A percentile compares a stretch with the other conserved stretches of the same genome.
Conservation (phyloP, 768 basidiomycete species). For the Lactarius psammicola region DNA sequence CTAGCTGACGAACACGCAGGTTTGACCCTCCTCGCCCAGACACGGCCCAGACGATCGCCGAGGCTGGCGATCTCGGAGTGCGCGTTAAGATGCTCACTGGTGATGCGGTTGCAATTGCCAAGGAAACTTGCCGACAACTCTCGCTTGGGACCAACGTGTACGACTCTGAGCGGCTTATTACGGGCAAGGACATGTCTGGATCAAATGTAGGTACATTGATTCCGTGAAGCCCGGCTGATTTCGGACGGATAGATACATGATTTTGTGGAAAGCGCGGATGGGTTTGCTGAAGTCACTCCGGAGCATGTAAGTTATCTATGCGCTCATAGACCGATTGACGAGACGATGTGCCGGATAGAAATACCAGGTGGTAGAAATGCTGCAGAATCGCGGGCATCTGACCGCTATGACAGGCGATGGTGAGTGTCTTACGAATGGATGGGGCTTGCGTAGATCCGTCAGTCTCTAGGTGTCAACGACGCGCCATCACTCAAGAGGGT, state of each 20-base stretch:
- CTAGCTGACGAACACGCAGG: slow-evolving; percentile 35
- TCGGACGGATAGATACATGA: slow-evolving; percentile 36
- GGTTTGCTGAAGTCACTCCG: slow-evolving; percentile 51
- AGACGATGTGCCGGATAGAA: slow-evolving; percentile 20
- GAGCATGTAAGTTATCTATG: slow-evolving; percentile 39
- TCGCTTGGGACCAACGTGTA: slow-evolving; percentile 46
- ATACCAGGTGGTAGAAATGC: slow-evolving; percentile 40
- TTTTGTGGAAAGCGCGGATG: slow-evolving; percentile 50
- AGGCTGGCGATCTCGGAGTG: slow-evolving; percentile 45
- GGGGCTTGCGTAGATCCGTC: background rate
- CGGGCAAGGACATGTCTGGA: slow-evolving; percentile 41
- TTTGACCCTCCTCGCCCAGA: slow-evolving; percentile 48
- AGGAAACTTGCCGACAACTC: slow-evolving; percentile 48
- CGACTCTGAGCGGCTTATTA: slow-evolving; percentile 46
- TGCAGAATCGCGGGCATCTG: slow-evolving; percentile 43
- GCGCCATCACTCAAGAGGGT: slow-evolving; percentile 38
- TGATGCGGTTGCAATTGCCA: slow-evolving; percentile 50
- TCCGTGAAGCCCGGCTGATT: background rate
- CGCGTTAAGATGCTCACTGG: slow-evolving; percentile 53
- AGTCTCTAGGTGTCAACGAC: slow-evolving; percentile 32
- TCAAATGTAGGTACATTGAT: slow-evolving; percentile 33
- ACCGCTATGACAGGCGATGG: slow-evolving; percentile 47
- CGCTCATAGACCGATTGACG: background rate
- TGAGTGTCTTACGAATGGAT: slow-evolving; percentile 18
- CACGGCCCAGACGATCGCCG: slow-evolving; percentile 45